Evolutionary conservation across 2,329 filamentous ascomycete species (phyloP), one percentile per base, ranked within the genome.

Genomic region (Phyllosticta citriasiana): DNA sequence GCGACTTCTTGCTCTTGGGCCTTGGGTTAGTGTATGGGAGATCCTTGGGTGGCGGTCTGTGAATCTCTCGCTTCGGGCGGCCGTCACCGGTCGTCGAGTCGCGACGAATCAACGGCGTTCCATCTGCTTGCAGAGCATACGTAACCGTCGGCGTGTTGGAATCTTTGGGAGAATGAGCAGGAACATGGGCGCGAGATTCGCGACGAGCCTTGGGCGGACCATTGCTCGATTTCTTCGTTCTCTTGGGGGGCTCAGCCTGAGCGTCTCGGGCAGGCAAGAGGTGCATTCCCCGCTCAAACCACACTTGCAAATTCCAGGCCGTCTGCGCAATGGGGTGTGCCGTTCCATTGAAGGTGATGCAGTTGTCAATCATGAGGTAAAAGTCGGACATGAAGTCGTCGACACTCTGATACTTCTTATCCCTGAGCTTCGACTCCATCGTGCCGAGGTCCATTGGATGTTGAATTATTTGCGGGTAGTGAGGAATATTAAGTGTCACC

Each of bases 51-150:
- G 93, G 92, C 0, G 94, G 91, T 8, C 92, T 89, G 68, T 96
- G 91, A 60, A 97, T 96, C 14, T 93, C 91, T 59, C 94, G 88
- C 79, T 97, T 97, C 10, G 93, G 92, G 57, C 94, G 85, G 65
- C 85, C 83, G 61, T 87, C 88, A 66, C 91, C 89, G 62, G 87
- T 88, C 5, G 85, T 87, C 1, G 90, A 96, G 68, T 95, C 91
- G 22, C 93, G 88, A 59, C 94, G 88, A 65, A 94, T 94, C 50
- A 91, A 80, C 8, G 91, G 91, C 50, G 90, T 81, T 1, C 89
- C 90, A 67, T 90, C 85, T 1, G 89, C 84, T 25, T 88, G 85
- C 10, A 95, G 79, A 2, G 91, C 89, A 74, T 91, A 95, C 0
- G 88, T 83, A 30, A 80, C 81, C 30, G n/a, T 53, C 14, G 52